Evolutionary conservation across 176 grass and related monocot species (phyloP).

Genomic region (Lolium rigidum): DNA sequence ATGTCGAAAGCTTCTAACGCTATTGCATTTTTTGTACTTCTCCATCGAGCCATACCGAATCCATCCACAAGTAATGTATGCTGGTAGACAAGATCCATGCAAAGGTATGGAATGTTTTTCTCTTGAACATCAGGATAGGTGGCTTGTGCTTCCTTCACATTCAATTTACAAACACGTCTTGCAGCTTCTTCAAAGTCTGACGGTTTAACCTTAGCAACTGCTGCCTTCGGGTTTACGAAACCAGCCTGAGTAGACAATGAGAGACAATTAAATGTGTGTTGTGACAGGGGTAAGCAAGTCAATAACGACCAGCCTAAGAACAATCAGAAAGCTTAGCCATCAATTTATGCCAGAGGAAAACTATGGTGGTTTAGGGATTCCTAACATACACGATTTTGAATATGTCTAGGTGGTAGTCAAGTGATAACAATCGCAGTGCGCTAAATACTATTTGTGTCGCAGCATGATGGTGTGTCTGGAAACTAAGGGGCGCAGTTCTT

Average conservation of each 20-base stretch:
- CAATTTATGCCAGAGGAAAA: slow-evolving; percentile 18
- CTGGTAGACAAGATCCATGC: slow-evolving; percentile 99
- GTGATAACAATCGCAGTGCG: slow-evolving; percentile 3
- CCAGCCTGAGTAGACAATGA: slow-evolving; percentile 65
- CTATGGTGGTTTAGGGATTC: slow-evolving; percentile 5
- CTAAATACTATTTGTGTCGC: not conserved
- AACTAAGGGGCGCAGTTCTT: not conserved
- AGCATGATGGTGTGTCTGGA: not conserved
- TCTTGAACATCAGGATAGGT: slow-evolving; percentile 68
- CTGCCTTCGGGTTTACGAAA: slow-evolving; percentile 70
- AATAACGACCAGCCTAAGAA: slow-evolving; percentile 19
- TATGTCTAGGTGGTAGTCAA: not conserved
- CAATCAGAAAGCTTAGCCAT: slow-evolving; percentile 21
- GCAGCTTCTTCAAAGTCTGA: slow-evolving; percentile 88
- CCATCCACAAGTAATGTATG: slow-evolving; percentile 96
- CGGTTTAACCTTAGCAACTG: slow-evolving; percentile 72
- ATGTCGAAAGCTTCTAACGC: not conserved
- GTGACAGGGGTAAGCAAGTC: slow-evolving; percentile 8
- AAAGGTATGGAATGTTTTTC: slow-evolving; percentile 91
- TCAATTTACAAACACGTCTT: slow-evolving; percentile 85
- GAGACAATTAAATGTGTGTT: slow-evolving; percentile 27
- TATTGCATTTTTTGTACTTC: not conserved
- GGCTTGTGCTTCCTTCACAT: slow-evolving; percentile 72
- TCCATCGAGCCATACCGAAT: slow-evolving; percentile 68
- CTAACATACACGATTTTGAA: not conserved